Evolutionary conservation across 768 basidiomycete genomes (phyloP).

Genomic region (Mycena leptocephala): DNA sequence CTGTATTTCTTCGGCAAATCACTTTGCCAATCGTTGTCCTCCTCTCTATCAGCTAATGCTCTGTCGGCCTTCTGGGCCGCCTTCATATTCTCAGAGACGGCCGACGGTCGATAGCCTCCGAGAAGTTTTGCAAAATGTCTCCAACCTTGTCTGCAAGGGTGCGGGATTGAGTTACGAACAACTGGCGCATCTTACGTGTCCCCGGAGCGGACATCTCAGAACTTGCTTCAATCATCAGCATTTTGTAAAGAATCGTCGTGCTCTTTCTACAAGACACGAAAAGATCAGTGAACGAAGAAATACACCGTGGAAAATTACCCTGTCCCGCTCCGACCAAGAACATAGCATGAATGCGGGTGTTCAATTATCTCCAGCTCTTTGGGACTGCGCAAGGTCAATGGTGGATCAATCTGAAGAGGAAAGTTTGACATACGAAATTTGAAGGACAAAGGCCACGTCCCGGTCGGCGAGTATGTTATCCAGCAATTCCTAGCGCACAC

Average conservation of each 20-base stretch:
- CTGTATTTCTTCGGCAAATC: constrained; percentile 71
- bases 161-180: constrained; percentile 68
- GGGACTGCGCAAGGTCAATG: constrained; percentile 23
- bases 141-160: constrained; percentile 65
- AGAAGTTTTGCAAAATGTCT: constrained; percentile 60
- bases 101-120: constrained; percentile 23
- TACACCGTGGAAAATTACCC: constrained; percentile 51
- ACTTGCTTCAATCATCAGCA: constrained; percentile 20
- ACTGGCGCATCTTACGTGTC: constrained; percentile 57
- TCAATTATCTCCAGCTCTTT: constrained; percentile 59
- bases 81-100: constrained; percentile 15
- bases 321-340: constrained; percentile 67
- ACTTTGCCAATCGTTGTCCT: constrained; percentile 60
- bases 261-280: constrained; percentile 10
- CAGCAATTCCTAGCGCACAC: constrained; percentile 12
- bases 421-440: constrained; percentile 31
- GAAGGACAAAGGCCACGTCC: constrained; percentile 36
- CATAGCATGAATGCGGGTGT: constrained; percentile 59
- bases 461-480: constrained; percentile 31
- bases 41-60: constrained; percentile 58
- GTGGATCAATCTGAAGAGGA: not conserved
- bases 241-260: constrained; percentile 25
- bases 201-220: not conserved
- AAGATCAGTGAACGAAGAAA: not conserved
- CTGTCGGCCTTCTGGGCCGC: constrained; percentile 35